phyloP scores from a whole-genome alignment of 2,329 filamentous ascomycete species.

The Talaromyces funiculosus region DNA sequence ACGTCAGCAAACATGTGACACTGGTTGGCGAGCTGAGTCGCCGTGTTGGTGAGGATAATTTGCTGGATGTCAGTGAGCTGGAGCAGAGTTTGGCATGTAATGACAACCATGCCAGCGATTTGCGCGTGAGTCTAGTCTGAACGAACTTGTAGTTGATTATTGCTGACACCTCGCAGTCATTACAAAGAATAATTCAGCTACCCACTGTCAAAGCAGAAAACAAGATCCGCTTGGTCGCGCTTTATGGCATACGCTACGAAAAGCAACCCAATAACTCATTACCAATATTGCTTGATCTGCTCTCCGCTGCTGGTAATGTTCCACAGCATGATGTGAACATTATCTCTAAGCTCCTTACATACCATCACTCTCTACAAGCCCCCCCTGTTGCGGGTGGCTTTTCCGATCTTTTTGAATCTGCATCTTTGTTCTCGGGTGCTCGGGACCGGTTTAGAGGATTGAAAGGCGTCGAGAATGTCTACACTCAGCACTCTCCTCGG shows the following conservation, averaged over 20 bases:
- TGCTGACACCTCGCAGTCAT: constrained; percentile 48
- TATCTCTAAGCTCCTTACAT: constrained; percentile 74
- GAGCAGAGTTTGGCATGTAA: constrained; percentile 97
- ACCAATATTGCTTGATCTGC: constrained; percentile 77
- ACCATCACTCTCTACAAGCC: constrained; percentile 80
- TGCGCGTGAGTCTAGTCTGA: constrained; percentile 59
- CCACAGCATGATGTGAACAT: constrained; percentile 69
- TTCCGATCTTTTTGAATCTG: constrained; percentile 84
- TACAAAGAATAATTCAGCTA: constrained; percentile 81
- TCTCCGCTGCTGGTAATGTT: constrained; percentile 77
- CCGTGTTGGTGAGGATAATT: constrained; percentile 73
- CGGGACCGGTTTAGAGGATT: constrained; percentile 85
- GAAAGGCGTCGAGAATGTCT: constrained; percentile 97
- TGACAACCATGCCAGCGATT: constrained; percentile 83
- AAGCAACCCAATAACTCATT: constrained; percentile 79
- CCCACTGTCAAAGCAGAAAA: constrained; percentile 70
- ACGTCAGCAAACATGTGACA: constrained; percentile 97
- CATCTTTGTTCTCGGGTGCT: constrained; percentile 84
- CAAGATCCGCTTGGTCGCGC: constrained; percentile 82
- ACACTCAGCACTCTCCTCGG: constrained; percentile 91
- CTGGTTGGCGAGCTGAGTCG: constrained; percentile 89
- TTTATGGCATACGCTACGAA: constrained; percentile 92
- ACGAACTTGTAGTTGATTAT: not conserved
- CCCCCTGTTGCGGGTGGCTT: constrained; percentile 71
- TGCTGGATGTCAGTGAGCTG: constrained; percentile 94